Percentiles rank a stretch among this genome's conserved stretches.
Evolutionary conservation across 345 rosid genomes (phyloP).

Genomic region (Combretum micranthum): DNA sequence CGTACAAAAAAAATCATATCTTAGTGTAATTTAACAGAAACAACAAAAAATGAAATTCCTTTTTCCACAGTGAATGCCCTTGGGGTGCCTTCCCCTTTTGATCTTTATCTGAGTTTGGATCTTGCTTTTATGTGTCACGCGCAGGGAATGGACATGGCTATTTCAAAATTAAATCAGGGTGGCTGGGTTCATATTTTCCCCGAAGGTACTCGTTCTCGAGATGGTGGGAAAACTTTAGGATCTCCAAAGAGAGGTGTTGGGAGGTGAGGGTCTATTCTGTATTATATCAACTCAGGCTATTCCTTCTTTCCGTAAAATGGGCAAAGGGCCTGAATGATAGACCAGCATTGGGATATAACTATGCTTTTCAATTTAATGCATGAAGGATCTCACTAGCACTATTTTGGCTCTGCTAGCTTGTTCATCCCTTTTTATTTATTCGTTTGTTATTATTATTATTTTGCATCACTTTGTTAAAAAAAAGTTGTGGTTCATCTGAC

Average conservation of each 20-base stretch:
- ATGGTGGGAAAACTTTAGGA: slow-evolving; percentile 86
- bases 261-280: slow-evolving; percentile 40
- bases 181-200: slow-evolving; percentile 99
- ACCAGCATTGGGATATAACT: too few relatives aligned
- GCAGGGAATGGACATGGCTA: slow-evolving; percentile 97
- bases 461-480: too few relatives aligned
- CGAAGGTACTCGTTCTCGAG: slow-evolving; percentile 91
- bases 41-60: too few relatives aligned
- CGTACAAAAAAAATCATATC: too few relatives aligned
- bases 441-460: too few relatives aligned
- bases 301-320: slow-evolving; percentile 1
- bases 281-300: not conserved
- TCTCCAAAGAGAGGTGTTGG: slow-evolving; percentile 92
- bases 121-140: slow-evolving; percentile 3
- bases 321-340: not conserved
- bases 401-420: too few relatives aligned
- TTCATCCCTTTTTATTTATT: too few relatives aligned
- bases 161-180: slow-evolving; percentile 76
- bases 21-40: too few relatives aligned
- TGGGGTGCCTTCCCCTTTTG: not conserved
- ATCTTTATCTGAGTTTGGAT: not conserved
- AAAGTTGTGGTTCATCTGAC: too few relatives aligned
- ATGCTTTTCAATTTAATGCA: not conserved
- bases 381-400: not conserved
- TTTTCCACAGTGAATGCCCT: too few relatives aligned